A percentile compares a stretch with the other conserved stretches of the same genome.
Evolutionary conservation across 805 yeast species (phyloP).

Genomic region (Wickerhamiella australiensis): DNA sequence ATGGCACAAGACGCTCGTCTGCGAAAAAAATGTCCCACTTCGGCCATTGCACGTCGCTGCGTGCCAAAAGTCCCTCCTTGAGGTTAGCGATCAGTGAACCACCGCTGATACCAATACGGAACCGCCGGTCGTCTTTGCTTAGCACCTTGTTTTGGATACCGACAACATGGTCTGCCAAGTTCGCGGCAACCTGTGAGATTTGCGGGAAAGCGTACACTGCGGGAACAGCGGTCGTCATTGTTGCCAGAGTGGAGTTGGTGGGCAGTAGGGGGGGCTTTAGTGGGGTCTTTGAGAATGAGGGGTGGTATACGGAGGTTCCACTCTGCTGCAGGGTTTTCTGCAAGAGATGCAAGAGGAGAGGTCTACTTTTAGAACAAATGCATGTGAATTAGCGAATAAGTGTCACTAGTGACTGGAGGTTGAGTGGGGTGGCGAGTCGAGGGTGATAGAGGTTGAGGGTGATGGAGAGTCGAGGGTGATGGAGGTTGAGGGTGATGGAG

Average conservation of each 20-base stretch:
- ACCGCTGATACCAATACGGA: constrained; percentile 84
- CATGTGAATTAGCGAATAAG: no score
- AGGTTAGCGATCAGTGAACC: constrained; percentile 83
- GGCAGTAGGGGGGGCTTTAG: background rate
- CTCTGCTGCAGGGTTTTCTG: no score
- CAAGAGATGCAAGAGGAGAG: no score
- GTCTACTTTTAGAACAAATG: no score
- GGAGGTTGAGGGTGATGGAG: no score
- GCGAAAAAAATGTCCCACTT: constrained; percentile 95
- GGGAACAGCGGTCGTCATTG: constrained; percentile 88
- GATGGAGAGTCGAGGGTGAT: no score
- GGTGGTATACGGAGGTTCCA: background rate
- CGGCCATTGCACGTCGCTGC: constrained; percentile 75
- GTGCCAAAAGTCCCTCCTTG: constrained; percentile 67
- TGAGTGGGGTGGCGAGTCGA: no score
- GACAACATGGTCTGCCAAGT: constrained; percentile 89
- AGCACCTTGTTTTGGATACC: constrained; percentile 73
- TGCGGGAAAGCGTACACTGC: constrained; percentile 86
- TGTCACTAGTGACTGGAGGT: no score
- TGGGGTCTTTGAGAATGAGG: background rate
- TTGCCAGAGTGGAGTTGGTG: background rate
- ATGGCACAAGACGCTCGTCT: constrained; percentile 89
- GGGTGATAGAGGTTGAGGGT: no score
- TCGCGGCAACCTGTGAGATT: constrained; percentile 83
- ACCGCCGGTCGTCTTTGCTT: constrained; percentile 38